Percentiles rank a stretch among this genome's conserved stretches.
Evolutionary conservation across 2,329 filamentous ascomycete species (phyloP).

Genomic region (Aurifilum marmelostoma): DNA sequence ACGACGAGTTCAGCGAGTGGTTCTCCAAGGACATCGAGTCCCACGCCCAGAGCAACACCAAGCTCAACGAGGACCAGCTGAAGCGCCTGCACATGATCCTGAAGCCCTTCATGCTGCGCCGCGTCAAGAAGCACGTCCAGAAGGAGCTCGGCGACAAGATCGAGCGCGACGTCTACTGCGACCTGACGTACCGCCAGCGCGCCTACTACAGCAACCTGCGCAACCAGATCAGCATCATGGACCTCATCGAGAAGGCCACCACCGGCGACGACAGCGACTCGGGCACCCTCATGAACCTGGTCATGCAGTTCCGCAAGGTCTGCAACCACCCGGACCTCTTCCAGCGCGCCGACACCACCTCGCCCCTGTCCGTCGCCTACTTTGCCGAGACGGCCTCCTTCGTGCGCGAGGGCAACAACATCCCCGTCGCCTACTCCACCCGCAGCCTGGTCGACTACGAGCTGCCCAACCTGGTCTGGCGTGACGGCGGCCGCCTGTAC

Average conservation of each 20-base stretch:
- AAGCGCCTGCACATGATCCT: conserved; percentile 98
- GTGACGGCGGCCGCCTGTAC: conserved; percentile 76
- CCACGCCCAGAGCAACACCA: conserved; percentile 98
- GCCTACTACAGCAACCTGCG: conserved; percentile 90
- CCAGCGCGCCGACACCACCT: conserved; percentile 88
- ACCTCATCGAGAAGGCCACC: conserved; percentile 95
- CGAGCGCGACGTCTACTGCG: conserved; percentile 92
- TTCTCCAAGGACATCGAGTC: conserved; percentile 97
- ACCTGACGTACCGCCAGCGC: conserved; percentile 93
- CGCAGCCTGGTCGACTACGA: conserved; percentile 84
- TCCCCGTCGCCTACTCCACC: conserved; percentile 85
- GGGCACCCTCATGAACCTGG: conserved; percentile 96
- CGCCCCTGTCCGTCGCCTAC: conserved; percentile 79
- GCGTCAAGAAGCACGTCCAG: conserved; percentile 99
- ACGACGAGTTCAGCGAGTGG: conserved; percentile 92
- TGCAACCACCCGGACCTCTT: conserved; percentile 98
- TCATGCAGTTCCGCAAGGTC: conserved; percentile 99
- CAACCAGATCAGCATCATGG: conserved; percentile 98
- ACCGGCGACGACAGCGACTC: conserved; percentile 93
- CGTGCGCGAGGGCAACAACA: conserved; percentile 79
- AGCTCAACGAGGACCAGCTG: conserved; percentile 96
- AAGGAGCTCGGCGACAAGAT: conserved; percentile 99
- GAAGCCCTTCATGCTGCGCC: conserved; percentile 98
- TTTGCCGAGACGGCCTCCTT: conserved; percentile 97
- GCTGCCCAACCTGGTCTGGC: conserved; percentile 80